Conservation (phyloP, 2,329 filamentous ascomycete species). For the Xylaria hypoxylon region DNA sequence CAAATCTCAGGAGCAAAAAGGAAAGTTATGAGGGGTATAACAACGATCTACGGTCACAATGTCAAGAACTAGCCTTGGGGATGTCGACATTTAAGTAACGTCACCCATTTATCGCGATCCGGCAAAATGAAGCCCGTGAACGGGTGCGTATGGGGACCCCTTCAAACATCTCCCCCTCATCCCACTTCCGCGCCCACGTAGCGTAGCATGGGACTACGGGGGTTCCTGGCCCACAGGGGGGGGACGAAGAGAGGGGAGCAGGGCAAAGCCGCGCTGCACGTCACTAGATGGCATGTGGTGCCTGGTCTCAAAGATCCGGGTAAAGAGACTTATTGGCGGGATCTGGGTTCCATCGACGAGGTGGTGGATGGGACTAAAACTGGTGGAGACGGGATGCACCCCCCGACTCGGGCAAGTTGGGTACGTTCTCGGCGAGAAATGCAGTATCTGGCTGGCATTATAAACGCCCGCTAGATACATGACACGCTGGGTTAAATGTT, state of each 20-base stretch:
- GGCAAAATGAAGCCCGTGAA: slow-evolving; percentile 32
- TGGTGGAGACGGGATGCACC: slow-evolving; percentile 2
- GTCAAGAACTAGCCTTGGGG: not conserved
- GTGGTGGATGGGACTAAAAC: not conserved
- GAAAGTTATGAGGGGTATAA: slow-evolving; percentile 9
- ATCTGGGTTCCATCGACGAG: slow-evolving; percentile 7
- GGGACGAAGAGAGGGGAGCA: not conserved
- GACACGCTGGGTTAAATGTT: slow-evolving; percentile 6
- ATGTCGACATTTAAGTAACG: slow-evolving; percentile 3
- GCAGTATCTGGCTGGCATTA: slow-evolving; percentile 12
- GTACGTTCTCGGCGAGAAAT: slow-evolving; percentile 35
- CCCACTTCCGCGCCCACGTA: slow-evolving; percentile 12
- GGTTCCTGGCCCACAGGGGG: slow-evolving; percentile 9
- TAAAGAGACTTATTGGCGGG: slow-evolving; percentile 30
- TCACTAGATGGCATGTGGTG: slow-evolving; percentile 15
- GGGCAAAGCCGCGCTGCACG: not conserved
- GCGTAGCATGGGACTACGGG: not conserved
- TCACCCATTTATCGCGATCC: slow-evolving; percentile 17
- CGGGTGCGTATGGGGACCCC: not conserved
- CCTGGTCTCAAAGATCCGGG: slow-evolving; percentile 19
- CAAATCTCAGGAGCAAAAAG: no score
- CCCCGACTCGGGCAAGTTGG: slow-evolving; percentile 1
- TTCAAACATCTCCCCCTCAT: slow-evolving; percentile 10
- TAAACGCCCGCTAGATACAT: not conserved
- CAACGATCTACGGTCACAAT: not conserved